These are phyloP conservation scores for Botrytis deweyae DNA, from an alignment of 2,329 filamentous ascomycete genomes.

Conservation along the genomic window DNA sequence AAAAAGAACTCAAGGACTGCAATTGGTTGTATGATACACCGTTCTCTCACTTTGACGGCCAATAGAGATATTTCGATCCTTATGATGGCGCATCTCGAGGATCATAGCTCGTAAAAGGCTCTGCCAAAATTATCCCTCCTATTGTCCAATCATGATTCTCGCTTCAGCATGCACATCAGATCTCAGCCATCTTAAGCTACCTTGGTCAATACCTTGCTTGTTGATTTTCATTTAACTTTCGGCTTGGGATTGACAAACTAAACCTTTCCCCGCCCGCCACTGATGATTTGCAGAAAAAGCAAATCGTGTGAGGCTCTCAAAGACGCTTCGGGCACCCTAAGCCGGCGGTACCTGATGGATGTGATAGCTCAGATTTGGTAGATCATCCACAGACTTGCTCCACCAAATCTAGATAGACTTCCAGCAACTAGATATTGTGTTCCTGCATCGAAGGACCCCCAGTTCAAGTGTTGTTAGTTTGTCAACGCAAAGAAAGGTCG, in stretches of 20 bases:
- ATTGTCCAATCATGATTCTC: slow-evolving; percentile 13
- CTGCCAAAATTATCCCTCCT: not conserved
- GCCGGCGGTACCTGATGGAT: slow-evolving; percentile 22
- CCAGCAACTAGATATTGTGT: slow-evolving; percentile 20
- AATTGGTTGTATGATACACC: not conserved
- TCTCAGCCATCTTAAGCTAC: not conserved
- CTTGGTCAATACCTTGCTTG: not conserved
- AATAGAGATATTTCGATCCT: not conserved
- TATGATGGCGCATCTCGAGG: slow-evolving; percentile 14
- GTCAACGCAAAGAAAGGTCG: slow-evolving; percentile 21
- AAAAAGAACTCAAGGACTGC: not conserved
- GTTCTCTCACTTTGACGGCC: not conserved
- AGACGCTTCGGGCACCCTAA: slow-evolving; percentile 15
- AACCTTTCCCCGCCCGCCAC: slow-evolving; percentile 16
- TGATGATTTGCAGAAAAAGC: slow-evolving; percentile 15
- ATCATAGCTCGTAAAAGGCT: slow-evolving; percentile 5
- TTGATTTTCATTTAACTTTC: not conserved
- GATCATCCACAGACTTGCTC: slow-evolving; percentile 17
- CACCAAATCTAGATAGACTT: slow-evolving; percentile 21
- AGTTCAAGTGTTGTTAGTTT: slow-evolving; percentile 15
- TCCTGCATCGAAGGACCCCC: slow-evolving; percentile 19
- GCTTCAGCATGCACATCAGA: slow-evolving; percentile 19
- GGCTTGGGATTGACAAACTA: not conserved
- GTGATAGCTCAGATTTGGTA: slow-evolving; percentile 23
- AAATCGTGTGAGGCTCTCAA: slow-evolving; percentile 21